These are phyloP conservation scores for Dactylis glomerata DNA, from an alignment of 176 grass and related monocot genomes.

Conservation along the genomic window DNA sequence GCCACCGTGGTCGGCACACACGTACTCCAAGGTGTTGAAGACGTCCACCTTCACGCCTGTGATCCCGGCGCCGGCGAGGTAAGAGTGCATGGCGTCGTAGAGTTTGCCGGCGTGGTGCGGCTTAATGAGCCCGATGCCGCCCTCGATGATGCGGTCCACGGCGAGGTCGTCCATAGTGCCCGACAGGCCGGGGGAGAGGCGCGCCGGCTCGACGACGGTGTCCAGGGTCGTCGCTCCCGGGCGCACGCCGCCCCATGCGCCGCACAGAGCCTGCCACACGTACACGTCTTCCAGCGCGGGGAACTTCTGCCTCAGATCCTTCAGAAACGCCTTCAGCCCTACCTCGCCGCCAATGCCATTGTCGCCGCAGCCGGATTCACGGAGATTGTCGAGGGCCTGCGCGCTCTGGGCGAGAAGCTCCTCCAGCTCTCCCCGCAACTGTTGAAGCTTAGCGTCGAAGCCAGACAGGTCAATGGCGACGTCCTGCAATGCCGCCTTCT, in stretches of 20 bases:
- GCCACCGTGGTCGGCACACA: constrained; percentile 21
- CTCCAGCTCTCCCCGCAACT: not conserved
- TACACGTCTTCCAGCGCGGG: constrained; percentile 51
- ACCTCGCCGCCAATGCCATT: not conserved
- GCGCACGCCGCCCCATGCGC: not conserved
- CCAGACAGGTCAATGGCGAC: not conserved
- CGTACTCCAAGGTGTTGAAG: constrained; percentile 56
- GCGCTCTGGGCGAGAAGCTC: constrained; percentile 7
- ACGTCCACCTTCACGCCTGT: constrained; percentile 83
- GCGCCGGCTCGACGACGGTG: not conserved
- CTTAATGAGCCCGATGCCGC: constrained; percentile 47
- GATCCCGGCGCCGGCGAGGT: constrained; percentile 49
- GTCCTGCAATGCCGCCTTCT: not conserved
- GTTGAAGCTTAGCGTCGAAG: not conserved
- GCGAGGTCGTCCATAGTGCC: constrained; percentile 64
- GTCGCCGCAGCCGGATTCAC: not conserved
- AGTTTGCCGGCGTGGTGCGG: constrained; percentile 36
- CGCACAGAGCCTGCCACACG: constrained; percentile 65
- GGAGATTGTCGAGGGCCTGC: not conserved
- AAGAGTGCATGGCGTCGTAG: constrained; percentile 54
- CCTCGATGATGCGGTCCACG: constrained; percentile 52
- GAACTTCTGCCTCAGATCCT: constrained; percentile 48
- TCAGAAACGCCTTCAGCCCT: constrained; percentile 53
- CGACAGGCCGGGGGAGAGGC: constrained; percentile 28
- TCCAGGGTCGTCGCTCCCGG: constrained; percentile 30